Percentiles rank a stretch among this genome's conserved stretches.
phyloP scores from a whole-genome alignment of 169 alveolate genomes.

The Theileria luwenshuni region DNA sequence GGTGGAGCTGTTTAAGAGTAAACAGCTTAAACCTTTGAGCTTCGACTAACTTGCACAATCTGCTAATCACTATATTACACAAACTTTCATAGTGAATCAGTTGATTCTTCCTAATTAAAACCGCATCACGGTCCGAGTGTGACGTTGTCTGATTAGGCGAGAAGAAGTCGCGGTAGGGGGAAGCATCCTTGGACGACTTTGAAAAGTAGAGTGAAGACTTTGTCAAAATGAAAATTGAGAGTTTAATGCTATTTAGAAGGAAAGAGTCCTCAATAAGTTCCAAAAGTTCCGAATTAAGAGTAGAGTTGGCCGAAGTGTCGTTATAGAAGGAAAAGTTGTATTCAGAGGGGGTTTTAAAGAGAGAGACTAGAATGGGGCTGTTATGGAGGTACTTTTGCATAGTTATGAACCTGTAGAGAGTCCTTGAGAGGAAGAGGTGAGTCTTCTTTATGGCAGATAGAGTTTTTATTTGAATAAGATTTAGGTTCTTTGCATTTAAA shows the following conservation, averaged over 20 bases:
- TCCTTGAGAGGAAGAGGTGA: conserved; percentile 2
- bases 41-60: not conserved
- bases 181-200: not conserved
- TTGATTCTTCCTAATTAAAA: conserved; percentile 8
- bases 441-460: not conserved
- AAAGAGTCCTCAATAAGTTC: conserved; percentile 7
- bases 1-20: conserved; percentile 1
- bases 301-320: not conserved
- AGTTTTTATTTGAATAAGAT: not conserved
- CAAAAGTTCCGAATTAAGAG: no score
- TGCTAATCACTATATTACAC: conserved; percentile 14
- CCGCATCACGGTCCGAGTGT: not conserved
- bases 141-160: not conserved
- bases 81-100: conserved; percentile 20
- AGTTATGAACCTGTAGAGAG: conserved; percentile 6
- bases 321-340: not conserved
- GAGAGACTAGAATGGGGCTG: not conserved
- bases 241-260: not conserved
- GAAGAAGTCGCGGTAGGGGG: not conserved
- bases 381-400: not conserved
- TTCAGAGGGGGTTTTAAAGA: conserved; percentile 10
- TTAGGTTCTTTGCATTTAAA: not conserved
- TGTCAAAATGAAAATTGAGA: conserved; percentile 1
- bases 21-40: conserved; percentile 8
- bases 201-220: conserved; percentile 6